Conservation (phyloP, 2,329 filamentous ascomycete genomes). For the Talaromyces sp. region DNA sequence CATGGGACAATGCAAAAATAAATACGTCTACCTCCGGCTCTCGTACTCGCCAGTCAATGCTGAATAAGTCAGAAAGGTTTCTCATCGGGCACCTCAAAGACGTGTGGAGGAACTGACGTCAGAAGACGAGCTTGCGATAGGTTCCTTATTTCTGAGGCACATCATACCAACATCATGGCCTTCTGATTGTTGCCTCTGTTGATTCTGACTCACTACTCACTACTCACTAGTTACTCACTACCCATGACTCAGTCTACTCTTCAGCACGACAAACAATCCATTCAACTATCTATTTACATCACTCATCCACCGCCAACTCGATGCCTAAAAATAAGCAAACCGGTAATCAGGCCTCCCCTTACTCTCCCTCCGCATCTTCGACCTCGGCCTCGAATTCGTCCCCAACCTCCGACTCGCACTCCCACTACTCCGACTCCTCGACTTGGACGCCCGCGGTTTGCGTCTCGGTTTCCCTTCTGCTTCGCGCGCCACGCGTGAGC, state of each 20-base stretch:
- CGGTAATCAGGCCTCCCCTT: slow-evolving; percentile 14
- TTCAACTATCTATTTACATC: neutral
- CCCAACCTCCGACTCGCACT: slow-evolving; percentile 9
- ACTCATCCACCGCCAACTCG: no score
- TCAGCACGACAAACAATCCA: no score
- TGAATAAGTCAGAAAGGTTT: neutral
- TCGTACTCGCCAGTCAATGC: neutral
- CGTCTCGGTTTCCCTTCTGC: neutral
- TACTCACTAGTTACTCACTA: no score
- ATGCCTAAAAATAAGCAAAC: slow-evolving; percentile 12
- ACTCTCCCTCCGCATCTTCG: slow-evolving; percentile 14
- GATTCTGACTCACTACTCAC: neutral
- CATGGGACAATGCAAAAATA: neutral
- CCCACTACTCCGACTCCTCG: slow-evolving; percentile 12
- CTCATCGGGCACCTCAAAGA: neutral
- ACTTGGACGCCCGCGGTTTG: slow-evolving; percentile 1
- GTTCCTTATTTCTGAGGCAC: neutral
- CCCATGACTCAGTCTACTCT: no score
- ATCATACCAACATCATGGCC: neutral
- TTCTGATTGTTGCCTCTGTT: neutral
- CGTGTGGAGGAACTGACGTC: neutral
- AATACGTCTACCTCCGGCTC: slow-evolving; percentile 1
- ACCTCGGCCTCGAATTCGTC: slow-evolving; percentile 13
- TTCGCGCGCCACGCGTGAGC: slow-evolving; percentile 1
- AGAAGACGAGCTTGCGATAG: neutral